Evolutionary conservation across 345 rosid species (phyloP).

Genomic region (Brassica juncea): DNA sequence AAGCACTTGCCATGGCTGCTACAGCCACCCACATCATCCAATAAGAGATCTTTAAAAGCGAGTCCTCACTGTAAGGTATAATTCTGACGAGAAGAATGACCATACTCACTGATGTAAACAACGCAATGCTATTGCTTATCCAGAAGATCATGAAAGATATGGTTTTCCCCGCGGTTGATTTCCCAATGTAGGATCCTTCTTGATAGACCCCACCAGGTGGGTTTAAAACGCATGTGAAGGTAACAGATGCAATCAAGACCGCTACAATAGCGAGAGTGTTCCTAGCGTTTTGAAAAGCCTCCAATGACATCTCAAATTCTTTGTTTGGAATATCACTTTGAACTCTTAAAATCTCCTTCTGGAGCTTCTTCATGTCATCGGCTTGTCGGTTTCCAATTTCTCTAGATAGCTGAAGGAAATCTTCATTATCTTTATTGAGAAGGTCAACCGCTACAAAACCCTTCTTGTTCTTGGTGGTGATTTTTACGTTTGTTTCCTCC

Average conservation of each 20-base stretch:
- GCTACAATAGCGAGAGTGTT: background rate
- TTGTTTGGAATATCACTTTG: background rate
- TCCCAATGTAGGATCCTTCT: background rate
- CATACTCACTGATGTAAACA: conserved; percentile 44
- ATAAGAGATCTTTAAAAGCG: conserved; percentile 33
- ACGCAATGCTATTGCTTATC: conserved; percentile 43
- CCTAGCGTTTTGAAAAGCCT: conserved; percentile 24
- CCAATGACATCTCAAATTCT: background rate
- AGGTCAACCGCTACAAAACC: conserved; percentile 24
- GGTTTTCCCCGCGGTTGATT: conserved; percentile 12
- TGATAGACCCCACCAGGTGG: conserved; percentile 25
- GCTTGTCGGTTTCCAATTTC: background rate
- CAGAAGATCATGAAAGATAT: conserved; percentile 40
- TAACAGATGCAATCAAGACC: conserved; percentile 9
- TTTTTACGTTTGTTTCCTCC: background rate
- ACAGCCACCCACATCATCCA: conserved; percentile 45
- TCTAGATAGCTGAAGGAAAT: background rate
- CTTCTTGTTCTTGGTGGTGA: conserved; percentile 8
- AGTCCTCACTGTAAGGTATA: conserved; percentile 32
- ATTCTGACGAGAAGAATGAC: conserved; percentile 39
- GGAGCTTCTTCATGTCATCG: background rate
- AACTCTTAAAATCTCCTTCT: conserved; percentile 3
- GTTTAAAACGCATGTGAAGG: conserved; percentile 22
- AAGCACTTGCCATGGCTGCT: conserved; percentile 45
- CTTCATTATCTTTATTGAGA: conserved; percentile 19